Conservation (phyloP, 208 protist genomes). For the Leishmania lainsoni region DNA sequence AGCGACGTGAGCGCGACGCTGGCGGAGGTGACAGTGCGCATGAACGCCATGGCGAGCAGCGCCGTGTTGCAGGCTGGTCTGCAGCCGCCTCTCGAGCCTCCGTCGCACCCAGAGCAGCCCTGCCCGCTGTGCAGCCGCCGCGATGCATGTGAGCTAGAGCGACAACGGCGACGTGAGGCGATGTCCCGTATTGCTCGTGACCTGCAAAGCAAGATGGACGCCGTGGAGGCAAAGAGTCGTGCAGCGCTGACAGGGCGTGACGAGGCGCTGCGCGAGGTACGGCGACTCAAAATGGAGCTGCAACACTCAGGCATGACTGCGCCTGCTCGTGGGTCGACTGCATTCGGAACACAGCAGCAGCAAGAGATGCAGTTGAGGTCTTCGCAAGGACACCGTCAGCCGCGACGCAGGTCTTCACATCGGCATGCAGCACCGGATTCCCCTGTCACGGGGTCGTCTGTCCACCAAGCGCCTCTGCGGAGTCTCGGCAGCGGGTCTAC, state of each 20-base stretch:
- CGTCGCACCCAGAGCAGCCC: slow-evolving; percentile 61
- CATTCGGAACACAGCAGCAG: neutral
- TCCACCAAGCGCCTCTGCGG: too few species aligned
- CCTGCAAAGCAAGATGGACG: slow-evolving; percentile 74
- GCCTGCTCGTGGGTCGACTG: neutral
- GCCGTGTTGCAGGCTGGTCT: slow-evolving; percentile 58
- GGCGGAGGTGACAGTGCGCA: slow-evolving; percentile 70
- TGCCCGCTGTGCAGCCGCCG: slow-evolving; percentile 77
- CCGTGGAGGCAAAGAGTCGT: slow-evolving; percentile 69
- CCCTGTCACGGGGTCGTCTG: neutral
- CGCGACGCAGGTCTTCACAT: slow-evolving; percentile 7
- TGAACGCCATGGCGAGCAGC: slow-evolving; percentile 61
- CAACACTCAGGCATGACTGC: slow-evolving; percentile 25
- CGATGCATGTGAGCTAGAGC: slow-evolving; percentile 56
- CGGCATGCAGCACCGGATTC: neutral
- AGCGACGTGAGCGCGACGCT: slow-evolving; percentile 66
- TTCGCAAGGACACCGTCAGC: neutral
- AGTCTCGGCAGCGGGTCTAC: neutral
- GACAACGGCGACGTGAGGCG: slow-evolving; percentile 54
- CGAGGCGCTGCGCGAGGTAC: slow-evolving; percentile 47
- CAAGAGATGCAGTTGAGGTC: neutral
- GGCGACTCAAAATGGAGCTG: slow-evolving; percentile 49
- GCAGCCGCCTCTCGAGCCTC: slow-evolving; percentile 67
- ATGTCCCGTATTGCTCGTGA: slow-evolving; percentile 74
- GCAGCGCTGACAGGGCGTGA: slow-evolving; percentile 73